Conservation (phyloP, 208 protist genomes). For the Endotrypanum monterogeii region DNA sequence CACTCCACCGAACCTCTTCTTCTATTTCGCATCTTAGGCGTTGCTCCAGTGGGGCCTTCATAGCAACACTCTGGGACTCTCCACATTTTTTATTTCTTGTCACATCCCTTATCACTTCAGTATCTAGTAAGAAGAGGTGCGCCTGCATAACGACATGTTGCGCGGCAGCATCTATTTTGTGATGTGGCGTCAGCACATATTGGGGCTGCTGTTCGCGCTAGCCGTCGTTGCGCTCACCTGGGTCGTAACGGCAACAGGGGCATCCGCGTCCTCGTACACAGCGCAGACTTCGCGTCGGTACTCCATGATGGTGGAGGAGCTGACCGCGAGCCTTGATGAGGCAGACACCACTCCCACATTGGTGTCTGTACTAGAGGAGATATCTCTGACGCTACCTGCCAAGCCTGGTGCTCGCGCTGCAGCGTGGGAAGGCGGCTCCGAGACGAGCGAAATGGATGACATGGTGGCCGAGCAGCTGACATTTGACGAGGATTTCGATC, state of each 20-base stretch:
- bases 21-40: too few species aligned
- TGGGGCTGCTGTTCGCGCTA: background rate
- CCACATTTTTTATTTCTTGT: background rate
- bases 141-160: background rate
- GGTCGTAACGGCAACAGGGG: background rate
- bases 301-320: slow-evolving; percentile 53
- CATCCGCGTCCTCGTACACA: background rate
- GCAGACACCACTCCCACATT: slow-evolving; percentile 34
- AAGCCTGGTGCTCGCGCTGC: background rate
- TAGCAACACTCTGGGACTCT: background rate
- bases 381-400: slow-evolving; percentile 27
- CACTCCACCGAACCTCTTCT: background rate
- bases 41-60: too few species aligned
- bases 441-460: slow-evolving; percentile 17
- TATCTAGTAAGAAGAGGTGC: background rate
- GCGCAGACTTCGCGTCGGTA: slow-evolving; percentile 37
- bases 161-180: background rate
- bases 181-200: background rate
- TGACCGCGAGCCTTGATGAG: slow-evolving; percentile 45
- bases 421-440: slow-evolving; percentile 23
- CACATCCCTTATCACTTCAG: background rate
- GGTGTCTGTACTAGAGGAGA: slow-evolving; percentile 55
- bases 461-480: slow-evolving; percentile 41
- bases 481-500: slow-evolving; percentile 74
- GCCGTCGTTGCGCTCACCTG: slow-evolving; percentile 1